phyloP scores from a whole-genome alignment of 176 grass and related monocot genomes.

The Typha latifolia region DNA sequence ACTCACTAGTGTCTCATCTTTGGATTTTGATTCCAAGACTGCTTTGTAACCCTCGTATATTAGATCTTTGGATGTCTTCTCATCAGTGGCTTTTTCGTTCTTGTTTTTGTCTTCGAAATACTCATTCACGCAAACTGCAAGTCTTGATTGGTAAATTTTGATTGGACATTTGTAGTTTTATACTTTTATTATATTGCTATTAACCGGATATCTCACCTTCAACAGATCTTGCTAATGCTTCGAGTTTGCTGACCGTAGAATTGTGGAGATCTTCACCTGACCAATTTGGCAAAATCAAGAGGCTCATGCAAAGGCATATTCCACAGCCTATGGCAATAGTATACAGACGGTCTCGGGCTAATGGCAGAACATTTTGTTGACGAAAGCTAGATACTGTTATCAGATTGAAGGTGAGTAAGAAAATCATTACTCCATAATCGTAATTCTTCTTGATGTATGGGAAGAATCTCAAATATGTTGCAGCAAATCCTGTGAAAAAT shows the following conservation, averaged over 20 bases:
- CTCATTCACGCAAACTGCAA: constrained; percentile 66
- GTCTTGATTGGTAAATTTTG: constrained; percentile 24
- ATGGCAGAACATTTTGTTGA: constrained; percentile 42
- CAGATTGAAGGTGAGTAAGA: constrained; percentile 91
- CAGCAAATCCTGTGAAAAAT: constrained; percentile 48
- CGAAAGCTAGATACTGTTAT: constrained; percentile 92
- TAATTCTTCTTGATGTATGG: constrained; percentile 89
- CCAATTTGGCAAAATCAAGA: constrained; percentile 83
- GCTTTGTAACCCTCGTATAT: constrained; percentile 53
- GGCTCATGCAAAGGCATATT: constrained; percentile 81
- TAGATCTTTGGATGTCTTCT: constrained; percentile 36
- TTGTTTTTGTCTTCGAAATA: constrained; percentile 56
- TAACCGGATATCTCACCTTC: constrained; percentile 37
- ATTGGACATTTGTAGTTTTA: neutral
- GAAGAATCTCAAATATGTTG: constrained; percentile 81
- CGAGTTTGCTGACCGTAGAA: constrained; percentile 60
- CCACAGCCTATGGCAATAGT: constrained; percentile 79
- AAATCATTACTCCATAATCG: constrained; percentile 83
- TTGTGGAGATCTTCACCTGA: constrained; percentile 86
- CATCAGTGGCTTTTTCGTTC: constrained; percentile 28
- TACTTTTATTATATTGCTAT: neutral
- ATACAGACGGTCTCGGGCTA: constrained; percentile 62
- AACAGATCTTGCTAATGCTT: constrained; percentile 68
- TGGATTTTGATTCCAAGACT: constrained; percentile 88
- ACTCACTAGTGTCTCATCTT: constrained; percentile 74